A percentile compares a stretch with the other conserved stretches of the same genome.
These are phyloP conservation scores for Eucalyptus sp. DNA, from an alignment of 345 rosid genomes.

Conservation along the genomic window DNA sequence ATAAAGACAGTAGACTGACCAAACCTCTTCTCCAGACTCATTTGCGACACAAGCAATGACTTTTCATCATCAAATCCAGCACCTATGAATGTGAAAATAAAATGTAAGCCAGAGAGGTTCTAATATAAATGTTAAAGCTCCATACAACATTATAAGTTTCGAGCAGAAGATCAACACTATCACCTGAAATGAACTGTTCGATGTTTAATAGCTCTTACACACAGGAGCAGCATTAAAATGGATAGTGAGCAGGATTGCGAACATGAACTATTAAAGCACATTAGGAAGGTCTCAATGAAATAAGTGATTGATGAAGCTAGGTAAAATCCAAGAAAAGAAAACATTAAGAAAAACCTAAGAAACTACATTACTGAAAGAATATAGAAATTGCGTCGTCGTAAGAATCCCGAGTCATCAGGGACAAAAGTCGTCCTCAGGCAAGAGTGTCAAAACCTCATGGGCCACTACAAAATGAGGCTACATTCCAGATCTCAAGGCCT, in stretches of 20 bases:
- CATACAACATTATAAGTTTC: not conserved
- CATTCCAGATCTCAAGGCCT: not conserved
- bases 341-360: not conserved
- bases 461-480: not conserved
- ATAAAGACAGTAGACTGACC: slow-evolving; percentile 91
- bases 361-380: not conserved
- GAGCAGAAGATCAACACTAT: not conserved
- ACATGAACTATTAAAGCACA: not conserved
- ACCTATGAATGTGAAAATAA: slow-evolving; percentile 24
- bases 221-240: not conserved
- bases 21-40: slow-evolving; percentile 87
- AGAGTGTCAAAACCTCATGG: not conserved
- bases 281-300: not conserved
- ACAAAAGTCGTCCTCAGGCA: not conserved
- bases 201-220: not conserved
- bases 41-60: slow-evolving; percentile 82
- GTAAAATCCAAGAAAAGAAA: not conserved
- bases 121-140: not conserved
- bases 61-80: slow-evolving; percentile 96
- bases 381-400: not conserved
- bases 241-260: not conserved
- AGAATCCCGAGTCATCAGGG: not conserved
- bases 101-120: not conserved
- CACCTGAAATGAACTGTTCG: not conserved
- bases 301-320: not conserved